Conservation (phyloP, 495 filamentous ascomycete species). For the Trichocladium uniseriatum region DNA sequence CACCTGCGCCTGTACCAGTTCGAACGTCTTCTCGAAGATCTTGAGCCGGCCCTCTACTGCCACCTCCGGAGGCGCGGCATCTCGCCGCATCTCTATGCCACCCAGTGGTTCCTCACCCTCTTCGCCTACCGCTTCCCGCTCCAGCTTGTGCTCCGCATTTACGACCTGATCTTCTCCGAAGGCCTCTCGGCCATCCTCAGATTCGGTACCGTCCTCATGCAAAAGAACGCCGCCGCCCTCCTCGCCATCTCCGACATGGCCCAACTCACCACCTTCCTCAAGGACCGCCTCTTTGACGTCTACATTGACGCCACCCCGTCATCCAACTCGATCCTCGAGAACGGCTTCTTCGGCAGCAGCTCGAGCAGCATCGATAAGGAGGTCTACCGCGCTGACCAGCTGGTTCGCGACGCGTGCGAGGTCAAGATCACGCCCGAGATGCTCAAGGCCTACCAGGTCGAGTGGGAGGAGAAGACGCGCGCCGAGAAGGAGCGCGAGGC, state of each 20-base stretch:
- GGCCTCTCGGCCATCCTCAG: slow-evolving; percentile 86
- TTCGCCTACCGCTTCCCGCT: slow-evolving; percentile 97
- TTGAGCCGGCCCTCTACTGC: slow-evolving; percentile 90
- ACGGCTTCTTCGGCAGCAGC: slow-evolving; percentile 92
- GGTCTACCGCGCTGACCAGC: slow-evolving; percentile 83
- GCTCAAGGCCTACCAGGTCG: slow-evolving; percentile 67
- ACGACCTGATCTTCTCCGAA: slow-evolving; percentile 93
- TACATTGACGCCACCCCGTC: slow-evolving; percentile 93
- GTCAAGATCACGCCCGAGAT: slow-evolving; percentile 73
- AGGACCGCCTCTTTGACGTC: slow-evolving; percentile 88
- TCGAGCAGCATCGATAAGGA: slow-evolving; percentile 80
- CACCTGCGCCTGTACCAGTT: slow-evolving; percentile 93
- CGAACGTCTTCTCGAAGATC: slow-evolving; percentile 86
- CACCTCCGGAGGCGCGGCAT: slow-evolving; percentile 85
- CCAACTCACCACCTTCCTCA: slow-evolving; percentile 74
- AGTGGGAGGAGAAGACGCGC: slow-evolving; percentile 86
- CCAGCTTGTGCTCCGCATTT: slow-evolving; percentile 90
- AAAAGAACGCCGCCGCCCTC: slow-evolving; percentile 74
- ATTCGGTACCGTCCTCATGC: slow-evolving; percentile 91
- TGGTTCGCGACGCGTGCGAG: slow-evolving; percentile 91
- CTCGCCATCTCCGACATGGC: slow-evolving; percentile 86
- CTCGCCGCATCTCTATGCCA: slow-evolving; percentile 86
- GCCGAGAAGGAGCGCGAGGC: slow-evolving; percentile 69
- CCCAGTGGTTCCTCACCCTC: slow-evolving; percentile 98
- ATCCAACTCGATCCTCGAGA: slow-evolving; percentile 79